Evolutionary conservation across 768 basidiomycete genomes (phyloP), one percentile per base, ranked within the genome.

Genomic region (Mycena kentingensis): DNA sequence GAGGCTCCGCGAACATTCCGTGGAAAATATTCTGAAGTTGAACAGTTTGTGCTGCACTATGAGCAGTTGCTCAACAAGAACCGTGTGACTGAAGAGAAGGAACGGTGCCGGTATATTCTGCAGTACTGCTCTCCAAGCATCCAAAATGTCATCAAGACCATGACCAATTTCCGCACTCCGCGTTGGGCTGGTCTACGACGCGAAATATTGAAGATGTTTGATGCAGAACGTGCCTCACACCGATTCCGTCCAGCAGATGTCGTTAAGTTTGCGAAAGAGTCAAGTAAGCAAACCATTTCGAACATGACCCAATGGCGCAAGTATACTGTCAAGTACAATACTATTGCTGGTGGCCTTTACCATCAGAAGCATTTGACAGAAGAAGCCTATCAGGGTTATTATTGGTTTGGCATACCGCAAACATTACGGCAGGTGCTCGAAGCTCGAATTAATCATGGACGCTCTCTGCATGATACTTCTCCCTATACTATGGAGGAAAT

Each of bases 351-450:
- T 6, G 47, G 46, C 5, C 28, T 54, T 1, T 13, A 38, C 21
- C 27, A 41, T 1, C 44, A 54, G 21, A 24, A 32, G 11, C 49
- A 56, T 8, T 25, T 45, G 4, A 41, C 18, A 24, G 49, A 25
- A 5, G 38, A 37, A 22, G 36, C 39, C 5, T 31, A 46, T 32
- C 24, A 25, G 4, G 44, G 26, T 18, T 55, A 59, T 36, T 44
- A 51, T 21, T 59, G 58, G 54, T 43, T 48, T 26, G 58, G 58
- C 16, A 59, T 59, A 7, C 49, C 49, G 1, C 16, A 25, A 25
- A 16, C 18, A 2, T 24, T 59, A 16, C 28, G 49, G 5, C 4
- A 1, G 0, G 6, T 25, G 10, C 39, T 59, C 3, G 54, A 59
- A 32, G n/a, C 2, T 0, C 21, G 48, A 1, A 28, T 59, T 21